Percentiles rank a stretch among this genome's conserved stretches.
Evolutionary conservation across 768 basidiomycete species (phyloP).

Genomic region (Tulasnella sp.): DNA sequence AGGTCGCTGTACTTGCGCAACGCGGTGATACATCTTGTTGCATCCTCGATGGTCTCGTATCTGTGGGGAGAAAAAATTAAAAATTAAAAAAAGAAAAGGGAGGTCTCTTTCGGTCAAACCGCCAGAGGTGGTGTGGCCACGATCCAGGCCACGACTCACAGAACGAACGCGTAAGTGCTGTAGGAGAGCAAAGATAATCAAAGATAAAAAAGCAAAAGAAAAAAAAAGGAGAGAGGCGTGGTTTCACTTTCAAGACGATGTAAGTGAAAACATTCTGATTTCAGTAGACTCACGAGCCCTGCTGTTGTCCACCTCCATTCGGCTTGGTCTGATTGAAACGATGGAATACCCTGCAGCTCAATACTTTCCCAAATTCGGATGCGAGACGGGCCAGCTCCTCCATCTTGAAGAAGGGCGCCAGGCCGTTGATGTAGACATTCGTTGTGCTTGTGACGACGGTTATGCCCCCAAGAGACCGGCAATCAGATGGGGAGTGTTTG

Average conservation of each 20-base stretch:
- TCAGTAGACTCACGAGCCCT: conserved; percentile 4
- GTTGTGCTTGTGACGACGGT: conserved; percentile 37
- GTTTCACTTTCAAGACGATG: too few species aligned
- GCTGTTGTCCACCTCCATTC: conserved; percentile 4
- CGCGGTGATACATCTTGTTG: conserved; percentile 61
- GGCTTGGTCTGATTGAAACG: conserved; percentile 65
- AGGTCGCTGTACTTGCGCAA: conserved; percentile 63
- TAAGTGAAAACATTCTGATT: too few species aligned
- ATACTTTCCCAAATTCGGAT: conserved; percentile 56
- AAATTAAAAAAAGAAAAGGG: too few species aligned
- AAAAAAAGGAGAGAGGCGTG: too few species aligned
- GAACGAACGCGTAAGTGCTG: conserved; percentile 52
- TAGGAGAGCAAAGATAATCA: conserved; percentile 32
- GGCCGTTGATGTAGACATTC: conserved; percentile 81
- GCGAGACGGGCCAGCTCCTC: conserved; percentile 65
- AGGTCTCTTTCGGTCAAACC: too few species aligned
- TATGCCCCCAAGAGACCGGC: too few species aligned
- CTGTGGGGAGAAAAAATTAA: conserved; percentile 32
- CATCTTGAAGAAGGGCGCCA: conserved; percentile 73
- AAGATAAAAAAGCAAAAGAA: too few species aligned
- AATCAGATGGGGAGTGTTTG: neutral
- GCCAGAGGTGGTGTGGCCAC: too few species aligned
- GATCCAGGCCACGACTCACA: conserved; percentile 39
- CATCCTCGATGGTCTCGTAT: conserved; percentile 54
- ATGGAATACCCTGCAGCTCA: conserved; percentile 76